A percentile compares a stretch with the other conserved stretches of the same genome.
Conservation (phyloP, 495 filamentous ascomycete species). For the Cercophora samala region DNA sequence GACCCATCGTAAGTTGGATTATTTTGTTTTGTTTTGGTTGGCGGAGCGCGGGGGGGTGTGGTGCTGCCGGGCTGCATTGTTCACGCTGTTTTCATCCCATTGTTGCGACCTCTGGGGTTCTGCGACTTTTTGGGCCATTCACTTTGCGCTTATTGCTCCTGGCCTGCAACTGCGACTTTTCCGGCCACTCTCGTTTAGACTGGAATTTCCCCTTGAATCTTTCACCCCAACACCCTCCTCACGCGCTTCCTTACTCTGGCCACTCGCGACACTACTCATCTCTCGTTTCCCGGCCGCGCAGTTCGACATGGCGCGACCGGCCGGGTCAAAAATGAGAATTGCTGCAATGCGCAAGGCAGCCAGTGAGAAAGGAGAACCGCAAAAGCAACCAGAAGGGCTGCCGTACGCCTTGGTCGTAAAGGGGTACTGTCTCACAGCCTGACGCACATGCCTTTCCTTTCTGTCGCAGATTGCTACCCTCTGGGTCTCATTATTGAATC, state of each 20-base stretch:
- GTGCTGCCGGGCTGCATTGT: not conserved
- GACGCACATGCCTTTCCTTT: not conserved
- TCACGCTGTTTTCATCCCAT: not conserved
- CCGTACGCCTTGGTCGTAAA: slow-evolving; percentile 33
- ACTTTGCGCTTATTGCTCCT: not conserved
- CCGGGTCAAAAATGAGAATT: slow-evolving; percentile 14
- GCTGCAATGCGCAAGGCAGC: slow-evolving; percentile 10
- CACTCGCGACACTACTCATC: not conserved
- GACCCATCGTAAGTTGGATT: slow-evolving; percentile 71
- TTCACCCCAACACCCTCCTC: not conserved
- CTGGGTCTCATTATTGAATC: not conserved
- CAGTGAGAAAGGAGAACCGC: slow-evolving; percentile 13
- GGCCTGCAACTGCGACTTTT: not conserved
- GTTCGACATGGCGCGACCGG: slow-evolving; percentile 11
- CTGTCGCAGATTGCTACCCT: not conserved
- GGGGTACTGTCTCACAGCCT: slow-evolving; percentile 23
- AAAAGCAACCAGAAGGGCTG: slow-evolving; percentile 17
- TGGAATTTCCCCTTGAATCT: not conserved
- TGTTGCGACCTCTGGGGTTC: not conserved
- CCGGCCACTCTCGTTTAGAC: not conserved
- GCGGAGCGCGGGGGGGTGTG: not conserved
- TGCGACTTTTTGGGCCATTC: not conserved
- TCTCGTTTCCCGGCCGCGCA: not conserved
- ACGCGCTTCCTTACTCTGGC: not conserved
- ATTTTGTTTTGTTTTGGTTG: slow-evolving; percentile 10